phyloP scores from a whole-genome alignment of 768 basidiomycete species.

The Auricularia sp. region DNA sequence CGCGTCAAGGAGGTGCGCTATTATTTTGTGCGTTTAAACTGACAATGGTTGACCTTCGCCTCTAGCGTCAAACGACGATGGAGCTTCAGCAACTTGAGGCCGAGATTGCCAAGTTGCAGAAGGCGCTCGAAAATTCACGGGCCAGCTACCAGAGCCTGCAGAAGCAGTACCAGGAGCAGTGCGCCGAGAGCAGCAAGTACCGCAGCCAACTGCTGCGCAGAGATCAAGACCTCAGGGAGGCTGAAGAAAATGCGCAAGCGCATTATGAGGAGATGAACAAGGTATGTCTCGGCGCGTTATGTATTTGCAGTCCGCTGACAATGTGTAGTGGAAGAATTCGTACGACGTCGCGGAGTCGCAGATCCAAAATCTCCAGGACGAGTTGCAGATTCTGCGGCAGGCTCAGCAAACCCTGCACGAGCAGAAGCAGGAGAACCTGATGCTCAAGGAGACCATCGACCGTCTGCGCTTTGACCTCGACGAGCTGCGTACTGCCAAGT shows the following conservation, averaged over 20 bases:
- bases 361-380: slow-evolving; percentile 57
- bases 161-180: slow-evolving; percentile 84
- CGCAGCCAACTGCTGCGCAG: slow-evolving; percentile 64
- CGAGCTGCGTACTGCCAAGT: slow-evolving; percentile 56
- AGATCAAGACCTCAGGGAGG: slow-evolving; percentile 60
- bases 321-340: slow-evolving; percentile 51
- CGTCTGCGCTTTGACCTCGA: slow-evolving; percentile 91
- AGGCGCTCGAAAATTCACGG: slow-evolving; percentile 63
- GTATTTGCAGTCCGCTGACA: not conserved
- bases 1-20: slow-evolving; percentile 66
- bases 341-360: slow-evolving; percentile 64
- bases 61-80: slow-evolving; percentile 49
- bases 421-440: slow-evolving; percentile 89
- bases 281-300: slow-evolving; percentile 7
- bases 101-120: slow-evolving; percentile 68
- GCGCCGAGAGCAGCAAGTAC: slow-evolving; percentile 70
- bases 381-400: slow-evolving; percentile 58
- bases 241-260: slow-evolving; percentile 48
- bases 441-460: slow-evolving; percentile 94
- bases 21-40: not conserved
- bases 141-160: slow-evolving; percentile 67
- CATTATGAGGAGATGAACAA: slow-evolving; percentile 50
- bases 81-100: slow-evolving; percentile 66
- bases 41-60: slow-evolving; percentile 13
- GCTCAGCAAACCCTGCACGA: slow-evolving; percentile 71